These are phyloP conservation scores for Funneliformis caledonium DNA, from an alignment of 371 early-diverging fungal species.

Conservation along the genomic window DNA sequence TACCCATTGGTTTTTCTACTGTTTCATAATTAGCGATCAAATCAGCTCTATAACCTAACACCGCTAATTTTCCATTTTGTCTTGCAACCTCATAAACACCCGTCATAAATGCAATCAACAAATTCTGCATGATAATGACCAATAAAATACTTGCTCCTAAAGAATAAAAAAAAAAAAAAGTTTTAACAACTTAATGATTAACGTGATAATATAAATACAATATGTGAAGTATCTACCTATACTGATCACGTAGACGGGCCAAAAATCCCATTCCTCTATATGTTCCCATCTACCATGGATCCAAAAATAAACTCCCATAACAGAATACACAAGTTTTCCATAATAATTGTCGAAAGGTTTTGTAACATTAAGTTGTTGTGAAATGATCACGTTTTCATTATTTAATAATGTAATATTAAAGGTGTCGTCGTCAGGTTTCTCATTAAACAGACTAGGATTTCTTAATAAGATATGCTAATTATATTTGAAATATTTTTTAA, in stretches of 20 bases:
- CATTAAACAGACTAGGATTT: not conserved
- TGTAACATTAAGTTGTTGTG: not conserved
- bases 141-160: not conserved
- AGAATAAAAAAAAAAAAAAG: not conserved
- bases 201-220: not conserved
- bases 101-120: conserved; percentile 12
- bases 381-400: no score
- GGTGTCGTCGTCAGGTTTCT: not conserved
- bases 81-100: conserved; percentile 4
- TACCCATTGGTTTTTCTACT: conserved; percentile 11
- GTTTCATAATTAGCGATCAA: conserved; percentile 3
- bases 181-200: no score
- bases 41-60: not conserved
- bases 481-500: no score
- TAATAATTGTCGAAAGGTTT: not conserved
- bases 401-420: no score
- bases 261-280: conserved; percentile 5
- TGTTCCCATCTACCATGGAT: conserved; percentile 10
- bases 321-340: not conserved
- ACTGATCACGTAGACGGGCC: not conserved
- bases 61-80: not conserved
- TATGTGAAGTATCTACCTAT: not conserved
- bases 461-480: no score
- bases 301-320: conserved; percentile 15
- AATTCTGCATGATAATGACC: not conserved